A percentile compares a stretch with the other conserved stretches of the same genome.
Conservation (phyloP, 1,284 basidiomycete species). For the Austropuccinia psidii region DNA sequence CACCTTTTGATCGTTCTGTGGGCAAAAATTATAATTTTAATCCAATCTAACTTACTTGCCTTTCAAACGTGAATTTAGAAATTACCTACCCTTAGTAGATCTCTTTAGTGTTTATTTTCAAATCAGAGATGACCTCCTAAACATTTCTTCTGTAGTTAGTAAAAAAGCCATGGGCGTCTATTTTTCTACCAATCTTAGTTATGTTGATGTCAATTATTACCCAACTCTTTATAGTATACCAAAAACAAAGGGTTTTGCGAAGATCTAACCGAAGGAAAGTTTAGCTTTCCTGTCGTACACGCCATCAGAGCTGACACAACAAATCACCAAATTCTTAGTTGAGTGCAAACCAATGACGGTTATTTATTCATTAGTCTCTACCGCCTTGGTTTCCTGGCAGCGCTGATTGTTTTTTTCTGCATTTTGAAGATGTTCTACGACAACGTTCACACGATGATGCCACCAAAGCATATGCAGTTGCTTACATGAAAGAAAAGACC, state of each 20-base stretch:
- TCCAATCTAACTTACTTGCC: not conserved
- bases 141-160: conserved; percentile 75
- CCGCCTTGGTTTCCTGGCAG: not conserved
- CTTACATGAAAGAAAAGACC: conserved; percentile 64
- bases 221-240: conserved; percentile 58
- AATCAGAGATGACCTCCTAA: conserved; percentile 96
- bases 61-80: conserved; percentile 52
- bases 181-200: conserved; percentile 1
- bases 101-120: conserved; percentile 91
- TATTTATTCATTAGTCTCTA: too few species aligned
- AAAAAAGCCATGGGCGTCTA: too few species aligned
- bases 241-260: conserved; percentile 91
- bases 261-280: conserved; percentile 91
- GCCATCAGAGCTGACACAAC: conserved; percentile 65
- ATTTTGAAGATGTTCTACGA: conserved; percentile 65
- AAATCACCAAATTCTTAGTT: conserved; percentile 73
- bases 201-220: not conserved
- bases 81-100: conserved; percentile 86
- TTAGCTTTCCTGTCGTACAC: conserved; percentile 89
- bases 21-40: not conserved
- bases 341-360: too few species aligned
- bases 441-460: conserved; percentile 72
- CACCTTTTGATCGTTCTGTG: not conserved
- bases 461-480: conserved; percentile 68
- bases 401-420: not conserved